Percentiles rank a stretch among this genome's conserved stretches.
phyloP scores from a whole-genome alignment of 805 yeast genomes.

The Nakazawaea holstii region DNA sequence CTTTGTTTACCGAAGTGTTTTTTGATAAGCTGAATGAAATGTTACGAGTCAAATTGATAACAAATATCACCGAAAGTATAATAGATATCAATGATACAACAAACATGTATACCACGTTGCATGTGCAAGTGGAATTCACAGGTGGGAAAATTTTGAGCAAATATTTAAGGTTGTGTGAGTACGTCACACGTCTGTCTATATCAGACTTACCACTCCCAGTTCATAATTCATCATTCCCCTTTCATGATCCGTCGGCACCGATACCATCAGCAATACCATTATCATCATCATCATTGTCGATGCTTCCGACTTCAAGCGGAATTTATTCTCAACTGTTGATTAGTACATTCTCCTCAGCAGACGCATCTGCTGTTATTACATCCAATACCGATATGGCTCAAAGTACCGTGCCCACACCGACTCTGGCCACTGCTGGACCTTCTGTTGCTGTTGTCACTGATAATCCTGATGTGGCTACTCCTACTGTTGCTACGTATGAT shows the following conservation, averaged over 20 bases:
- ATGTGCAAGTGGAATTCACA: slow-evolving; percentile 36
- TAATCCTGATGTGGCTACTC: background rate
- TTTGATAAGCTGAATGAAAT: slow-evolving; percentile 10
- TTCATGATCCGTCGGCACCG: too few species aligned
- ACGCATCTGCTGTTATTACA: background rate
- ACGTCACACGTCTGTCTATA: slow-evolving; percentile 10
- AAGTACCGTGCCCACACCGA: too few species aligned
- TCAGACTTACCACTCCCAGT: slow-evolving; percentile 3
- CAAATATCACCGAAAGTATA: slow-evolving; percentile 21
- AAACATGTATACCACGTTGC: slow-evolving; percentile 43
- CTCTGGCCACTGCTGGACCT: too few species aligned
- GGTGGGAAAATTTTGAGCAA: slow-evolving; percentile 36
- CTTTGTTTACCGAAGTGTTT: slow-evolving; percentile 10
- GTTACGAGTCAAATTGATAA: slow-evolving; percentile 9
- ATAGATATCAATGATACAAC: slow-evolving; percentile 39
- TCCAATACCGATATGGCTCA: background rate
- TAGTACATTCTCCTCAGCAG: background rate
- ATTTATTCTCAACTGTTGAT: background rate
- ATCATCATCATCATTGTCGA: background rate
- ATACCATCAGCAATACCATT: background rate
- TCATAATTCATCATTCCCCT: background rate
- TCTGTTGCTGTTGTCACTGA: background rate
- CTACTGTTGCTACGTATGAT: background rate
- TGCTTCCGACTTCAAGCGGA: background rate
- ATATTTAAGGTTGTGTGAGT: slow-evolving; percentile 37